A percentile compares a stretch with the other conserved stretches of the same genome.
Conservation (phyloP, 225 moss, liverwort and hornwort species). For the Takakia lepidozioides region DNA sequence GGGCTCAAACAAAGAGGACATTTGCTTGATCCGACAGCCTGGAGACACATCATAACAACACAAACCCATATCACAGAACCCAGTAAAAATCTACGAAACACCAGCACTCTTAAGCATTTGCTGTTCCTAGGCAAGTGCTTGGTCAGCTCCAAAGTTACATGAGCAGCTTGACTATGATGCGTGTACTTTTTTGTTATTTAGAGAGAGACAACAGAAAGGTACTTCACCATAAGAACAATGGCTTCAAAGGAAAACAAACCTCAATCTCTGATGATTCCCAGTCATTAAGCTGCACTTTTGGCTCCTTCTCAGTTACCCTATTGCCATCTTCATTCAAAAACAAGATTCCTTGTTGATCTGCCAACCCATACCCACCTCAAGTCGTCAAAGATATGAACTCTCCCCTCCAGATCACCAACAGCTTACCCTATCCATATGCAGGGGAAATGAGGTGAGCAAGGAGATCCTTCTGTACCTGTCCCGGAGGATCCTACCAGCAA, state of each 20-base stretch:
- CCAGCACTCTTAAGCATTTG: too few species aligned
- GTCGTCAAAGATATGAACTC: too few species aligned
- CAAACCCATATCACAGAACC: too few species aligned
- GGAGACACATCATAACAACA: constrained; percentile 12
- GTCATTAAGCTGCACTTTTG: constrained; percentile 33
- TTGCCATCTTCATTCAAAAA: constrained; percentile 71
- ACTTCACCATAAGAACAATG: neutral
- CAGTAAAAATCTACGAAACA: neutral
- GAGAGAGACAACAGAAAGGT: too few species aligned
- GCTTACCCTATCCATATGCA: too few species aligned
- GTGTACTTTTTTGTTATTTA: too few species aligned
- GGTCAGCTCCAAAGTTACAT: too few species aligned
- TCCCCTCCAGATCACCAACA: too few species aligned
- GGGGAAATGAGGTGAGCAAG: too few species aligned
- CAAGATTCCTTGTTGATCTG: constrained; percentile 66
- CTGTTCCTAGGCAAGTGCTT: too few species aligned
- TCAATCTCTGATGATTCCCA: constrained; percentile 48
- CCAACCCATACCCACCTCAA: too few species aligned
- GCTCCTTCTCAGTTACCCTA: constrained; percentile 42
- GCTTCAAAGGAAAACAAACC: constrained; percentile 23
- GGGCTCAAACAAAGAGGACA: constrained; percentile 89
- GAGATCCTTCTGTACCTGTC: neutral
- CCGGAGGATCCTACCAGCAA: neutral
- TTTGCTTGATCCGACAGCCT: constrained; percentile 75
- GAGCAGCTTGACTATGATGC: too few species aligned